Conservation (phyloP, 2,329 filamentous ascomycete species). For the Reticulascus tulasneorum region DNA sequence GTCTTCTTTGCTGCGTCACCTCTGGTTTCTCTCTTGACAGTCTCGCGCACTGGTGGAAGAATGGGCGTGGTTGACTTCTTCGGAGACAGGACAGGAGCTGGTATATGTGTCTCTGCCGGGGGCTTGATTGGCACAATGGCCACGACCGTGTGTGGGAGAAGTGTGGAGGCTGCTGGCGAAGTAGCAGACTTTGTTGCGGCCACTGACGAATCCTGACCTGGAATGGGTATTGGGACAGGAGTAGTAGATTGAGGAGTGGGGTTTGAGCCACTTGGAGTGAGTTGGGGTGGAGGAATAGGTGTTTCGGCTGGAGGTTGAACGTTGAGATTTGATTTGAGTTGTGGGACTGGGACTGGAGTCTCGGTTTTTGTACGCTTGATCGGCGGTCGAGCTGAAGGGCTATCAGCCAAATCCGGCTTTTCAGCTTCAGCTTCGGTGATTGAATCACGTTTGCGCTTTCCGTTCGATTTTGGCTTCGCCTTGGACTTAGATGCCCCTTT, state of each 20-base stretch:
- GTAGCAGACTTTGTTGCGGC: constrained; percentile 1
- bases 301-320: constrained; percentile 12
- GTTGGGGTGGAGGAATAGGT: constrained; percentile 22
- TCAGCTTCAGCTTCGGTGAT: constrained; percentile 26
- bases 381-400: constrained; percentile 28
- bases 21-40: constrained; percentile 41
- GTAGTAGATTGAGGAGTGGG: constrained; percentile 24
- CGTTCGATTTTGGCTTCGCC: constrained; percentile 20
- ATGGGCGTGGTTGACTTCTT: constrained; percentile 29
- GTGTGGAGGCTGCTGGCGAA: constrained; percentile 6
- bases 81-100: constrained; percentile 26
- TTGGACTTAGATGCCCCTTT: constrained; percentile 25
- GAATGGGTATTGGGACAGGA: constrained; percentile 23
- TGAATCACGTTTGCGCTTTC: constrained; percentile 43
- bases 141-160: constrained; percentile 27
- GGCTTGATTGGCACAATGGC: constrained; percentile 30
- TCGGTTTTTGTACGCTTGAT: constrained; percentile 53
- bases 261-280: constrained; percentile 21
- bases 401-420: constrained; percentile 22
- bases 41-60: constrained; percentile 27
- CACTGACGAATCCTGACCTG: constrained; percentile 11
- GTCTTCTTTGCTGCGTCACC: constrained; percentile 38
- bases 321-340: constrained; percentile 27
- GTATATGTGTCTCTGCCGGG: constrained; percentile 39
- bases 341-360: constrained; percentile 49